Percentiles rank a stretch among this genome's conserved stretches.
These are phyloP conservation scores for button mushroom (Agaricus bisporus) DNA, from an alignment of 768 basidiomycete species.

Conservation along the genomic window DNA sequence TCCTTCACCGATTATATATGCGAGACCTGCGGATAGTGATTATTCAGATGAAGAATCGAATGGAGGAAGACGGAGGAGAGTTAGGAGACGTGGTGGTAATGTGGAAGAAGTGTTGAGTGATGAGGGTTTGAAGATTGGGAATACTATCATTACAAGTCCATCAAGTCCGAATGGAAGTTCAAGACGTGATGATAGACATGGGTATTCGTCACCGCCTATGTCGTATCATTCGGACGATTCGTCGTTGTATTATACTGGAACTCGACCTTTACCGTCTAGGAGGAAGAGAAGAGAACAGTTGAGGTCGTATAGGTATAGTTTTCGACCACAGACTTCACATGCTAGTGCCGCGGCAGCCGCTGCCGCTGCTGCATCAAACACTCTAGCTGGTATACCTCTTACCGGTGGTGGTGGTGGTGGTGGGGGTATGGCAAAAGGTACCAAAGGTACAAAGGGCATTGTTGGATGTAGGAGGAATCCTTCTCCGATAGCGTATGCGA, in stretches of 20 bases:
- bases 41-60: not conserved
- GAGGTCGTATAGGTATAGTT: constrained; percentile 21
- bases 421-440: not conserved
- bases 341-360: not conserved
- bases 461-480: too few relatives aligned
- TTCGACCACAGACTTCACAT: constrained; percentile 13
- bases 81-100: too few relatives aligned
- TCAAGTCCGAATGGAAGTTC: not conserved
- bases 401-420: not conserved
- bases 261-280: not conserved
- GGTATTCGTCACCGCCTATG: constrained; percentile 1
- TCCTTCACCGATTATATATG: constrained; percentile 7
- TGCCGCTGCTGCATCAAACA: not conserved
- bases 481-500: too few relatives aligned
- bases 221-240: constrained; percentile 10
- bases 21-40: not conserved
- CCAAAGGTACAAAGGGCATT: not conserved
- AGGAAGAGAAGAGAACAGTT: constrained; percentile 18
- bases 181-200: not conserved
- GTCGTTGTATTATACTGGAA: not conserved
- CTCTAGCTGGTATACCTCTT: not conserved
- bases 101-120: too few relatives aligned
- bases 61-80: not conserved
- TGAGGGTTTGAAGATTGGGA: too few relatives aligned
- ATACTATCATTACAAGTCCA: too few relatives aligned